phyloP scores from a whole-genome alignment of 2,329 filamentous ascomycete genomes.

The Celoporthe dispersa region DNA sequence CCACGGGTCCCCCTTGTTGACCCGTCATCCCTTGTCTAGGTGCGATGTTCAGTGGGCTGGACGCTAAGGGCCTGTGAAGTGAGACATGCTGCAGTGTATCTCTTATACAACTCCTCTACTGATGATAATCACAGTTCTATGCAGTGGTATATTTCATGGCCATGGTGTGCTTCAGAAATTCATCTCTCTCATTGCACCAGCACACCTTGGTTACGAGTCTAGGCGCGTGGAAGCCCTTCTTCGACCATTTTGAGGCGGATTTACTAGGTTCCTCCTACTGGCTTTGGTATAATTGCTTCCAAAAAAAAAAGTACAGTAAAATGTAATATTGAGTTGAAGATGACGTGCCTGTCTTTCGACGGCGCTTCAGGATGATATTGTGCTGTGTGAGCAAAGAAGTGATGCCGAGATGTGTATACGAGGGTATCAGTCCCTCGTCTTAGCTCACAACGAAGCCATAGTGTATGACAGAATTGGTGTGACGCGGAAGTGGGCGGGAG shows the following conservation, averaged over 20 bases:
- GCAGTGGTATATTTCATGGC: no score
- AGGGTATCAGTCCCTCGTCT: background rate
- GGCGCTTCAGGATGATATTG: background rate
- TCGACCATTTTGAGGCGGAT: no score
- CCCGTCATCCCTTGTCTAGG: background rate
- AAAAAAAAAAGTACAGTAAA: no score
- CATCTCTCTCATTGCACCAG: no score
- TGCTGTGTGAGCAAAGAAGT: background rate
- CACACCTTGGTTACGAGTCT: no score
- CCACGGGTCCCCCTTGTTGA: background rate
- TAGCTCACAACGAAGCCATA: no score
- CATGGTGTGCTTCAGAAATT: no score
- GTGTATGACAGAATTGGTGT: background rate
- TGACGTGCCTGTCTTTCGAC: background rate
- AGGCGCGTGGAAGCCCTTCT: no score
- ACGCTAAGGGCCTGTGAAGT: background rate
- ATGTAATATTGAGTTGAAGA: no score
- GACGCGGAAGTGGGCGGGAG: background rate
- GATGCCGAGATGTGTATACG: background rate
- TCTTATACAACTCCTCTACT: background rate
- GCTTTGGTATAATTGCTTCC: no score
- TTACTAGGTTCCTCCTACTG: no score
- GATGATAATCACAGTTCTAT: no score
- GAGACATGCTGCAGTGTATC: background rate
- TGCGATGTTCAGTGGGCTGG: background rate